Conservation (phyloP, 2,329 filamentous ascomycete species). For the Aspergillus novofumigatus region DNA sequence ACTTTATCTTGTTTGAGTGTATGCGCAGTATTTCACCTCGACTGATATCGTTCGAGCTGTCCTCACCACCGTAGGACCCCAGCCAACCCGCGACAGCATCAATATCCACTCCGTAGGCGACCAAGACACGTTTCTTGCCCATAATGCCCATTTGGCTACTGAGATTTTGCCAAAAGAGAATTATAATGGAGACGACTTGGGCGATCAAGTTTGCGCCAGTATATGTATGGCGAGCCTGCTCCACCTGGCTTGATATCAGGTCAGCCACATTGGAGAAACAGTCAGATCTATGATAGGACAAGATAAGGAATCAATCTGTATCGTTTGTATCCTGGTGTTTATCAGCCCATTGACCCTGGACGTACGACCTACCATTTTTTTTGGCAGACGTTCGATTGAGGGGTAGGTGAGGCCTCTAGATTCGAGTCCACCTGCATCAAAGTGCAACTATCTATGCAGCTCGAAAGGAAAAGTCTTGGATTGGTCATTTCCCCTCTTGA, state of each 20-base stretch:
- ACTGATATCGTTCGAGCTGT: slow-evolving; percentile 68
- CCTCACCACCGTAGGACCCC: slow-evolving; percentile 69
- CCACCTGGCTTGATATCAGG: background rate
- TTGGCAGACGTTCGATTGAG: background rate
- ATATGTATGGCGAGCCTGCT: background rate
- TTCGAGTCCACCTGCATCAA: background rate
- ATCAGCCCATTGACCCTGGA: background rate
- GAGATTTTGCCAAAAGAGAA: background rate
- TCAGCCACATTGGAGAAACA: background rate
- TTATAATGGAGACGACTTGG: background rate
- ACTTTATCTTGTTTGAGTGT: background rate
- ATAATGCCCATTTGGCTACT: slow-evolving; percentile 6
- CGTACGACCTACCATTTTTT: background rate
- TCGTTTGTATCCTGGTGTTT: background rate
- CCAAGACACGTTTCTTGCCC: slow-evolving; percentile 50
- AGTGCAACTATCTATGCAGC: background rate
- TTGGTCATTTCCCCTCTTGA: background rate
- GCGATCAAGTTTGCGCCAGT: background rate
- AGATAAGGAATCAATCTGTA: background rate
- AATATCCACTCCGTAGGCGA: slow-evolving; percentile 66
- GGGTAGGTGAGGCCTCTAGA: background rate
- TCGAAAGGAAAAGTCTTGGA: background rate
- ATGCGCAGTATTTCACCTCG: slow-evolving; percentile 48
- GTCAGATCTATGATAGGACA: background rate
- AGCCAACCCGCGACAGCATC: slow-evolving; percentile 75